A percentile compares a stretch with the other conserved stretches of the same genome.
phyloP scores from a whole-genome alignment of 257 asterid species.

The Ilex aquifolium region DNA sequence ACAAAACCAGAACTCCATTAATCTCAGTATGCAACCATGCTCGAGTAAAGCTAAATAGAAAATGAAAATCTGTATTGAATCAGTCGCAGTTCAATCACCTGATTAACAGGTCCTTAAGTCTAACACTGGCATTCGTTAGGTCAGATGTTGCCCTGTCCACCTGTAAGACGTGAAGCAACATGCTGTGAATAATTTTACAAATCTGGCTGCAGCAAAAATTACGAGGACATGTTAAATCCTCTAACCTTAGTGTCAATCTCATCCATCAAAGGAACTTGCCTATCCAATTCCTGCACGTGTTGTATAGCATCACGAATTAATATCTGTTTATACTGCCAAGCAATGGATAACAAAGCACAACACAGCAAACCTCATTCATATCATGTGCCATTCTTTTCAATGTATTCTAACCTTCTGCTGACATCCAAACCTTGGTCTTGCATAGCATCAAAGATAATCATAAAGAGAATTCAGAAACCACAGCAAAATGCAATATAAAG shows the following conservation, averaged over 20 bases:
- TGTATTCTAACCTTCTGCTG: slow-evolving; percentile 65
- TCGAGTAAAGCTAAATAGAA: not conserved
- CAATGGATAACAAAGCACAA: not conserved
- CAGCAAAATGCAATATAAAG: too few species aligned
- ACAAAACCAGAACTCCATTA: slow-evolving; percentile 14
- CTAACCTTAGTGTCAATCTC: slow-evolving; percentile 84
- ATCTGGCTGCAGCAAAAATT: not conserved
- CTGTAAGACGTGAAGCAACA: slow-evolving; percentile 29
- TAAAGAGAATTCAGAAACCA: too few species aligned
- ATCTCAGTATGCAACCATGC: not conserved
- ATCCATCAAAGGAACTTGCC: slow-evolving; percentile 80
- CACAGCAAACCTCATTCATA: slow-evolving; percentile 69
- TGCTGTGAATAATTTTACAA: not conserved
- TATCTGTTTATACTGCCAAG: not conserved
- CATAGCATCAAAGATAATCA: slow-evolving; percentile 2
- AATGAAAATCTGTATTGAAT: slow-evolving; percentile 2
- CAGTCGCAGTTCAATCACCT: slow-evolving; percentile 41
- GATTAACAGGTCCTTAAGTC: slow-evolving; percentile 89
- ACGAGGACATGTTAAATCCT: not conserved
- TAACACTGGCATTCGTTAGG: slow-evolving; percentile 86
- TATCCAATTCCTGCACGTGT: slow-evolving; percentile 67
- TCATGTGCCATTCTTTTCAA: slow-evolving; percentile 78
- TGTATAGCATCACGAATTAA: not conserved
- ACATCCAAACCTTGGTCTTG: slow-evolving; percentile 83
- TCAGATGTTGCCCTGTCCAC: slow-evolving; percentile 90